Evolutionary conservation across 306 rosid genomes (phyloP), one percentile per base, ranked within the genome.

Genomic region (Gillenia trifoliata): DNA sequence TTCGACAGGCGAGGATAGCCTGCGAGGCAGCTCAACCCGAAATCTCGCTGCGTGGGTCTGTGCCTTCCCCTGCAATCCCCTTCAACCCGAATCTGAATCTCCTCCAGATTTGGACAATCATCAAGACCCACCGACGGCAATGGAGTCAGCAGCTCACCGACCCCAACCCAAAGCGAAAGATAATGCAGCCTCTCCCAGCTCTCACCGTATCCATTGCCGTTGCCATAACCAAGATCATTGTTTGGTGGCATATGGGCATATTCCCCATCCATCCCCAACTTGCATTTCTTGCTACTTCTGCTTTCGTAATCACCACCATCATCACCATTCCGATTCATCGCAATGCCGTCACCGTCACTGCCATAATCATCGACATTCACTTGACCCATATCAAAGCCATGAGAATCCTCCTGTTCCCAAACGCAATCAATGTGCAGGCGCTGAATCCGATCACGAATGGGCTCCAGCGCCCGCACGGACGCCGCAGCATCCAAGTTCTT

Each of bases 341-440:
- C 81, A 62, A 63, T 43, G 17, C 1, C 45, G 20, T 28, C 64
- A 52, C 69, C 25, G n/a, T n/a, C n/a, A n/a, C n/a, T n/a, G 13
- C n/a, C 47, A 67, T 49, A 26, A 20, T 52, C 64, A 49, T 34
- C 10, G 49, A 74, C 88, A 64, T 71, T 79, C 16, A 72, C 61
- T 52, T 79, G 74, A 40, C 75, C 76, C 65, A 82, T 78, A 77
- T 77, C 89, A 72, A 82, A 84, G 73, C 64, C 70, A 4, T 25
- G 57, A 3, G 28, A 2, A 54, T 76, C 43, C 62, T 62, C 86
- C 49, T 65, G 75, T 55, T 77, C 80, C 98, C 98, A 94, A 29
- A 94, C 83, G 66, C 98, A 94, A 74, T 91, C 98, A 28, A 91
- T 73, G 41, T 91, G 98, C 66, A 94, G 95, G 56, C 95, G 80